phyloP scores from a whole-genome alignment of 768 basidiomycete genomes.

The Termitomyces sp. region DNA sequence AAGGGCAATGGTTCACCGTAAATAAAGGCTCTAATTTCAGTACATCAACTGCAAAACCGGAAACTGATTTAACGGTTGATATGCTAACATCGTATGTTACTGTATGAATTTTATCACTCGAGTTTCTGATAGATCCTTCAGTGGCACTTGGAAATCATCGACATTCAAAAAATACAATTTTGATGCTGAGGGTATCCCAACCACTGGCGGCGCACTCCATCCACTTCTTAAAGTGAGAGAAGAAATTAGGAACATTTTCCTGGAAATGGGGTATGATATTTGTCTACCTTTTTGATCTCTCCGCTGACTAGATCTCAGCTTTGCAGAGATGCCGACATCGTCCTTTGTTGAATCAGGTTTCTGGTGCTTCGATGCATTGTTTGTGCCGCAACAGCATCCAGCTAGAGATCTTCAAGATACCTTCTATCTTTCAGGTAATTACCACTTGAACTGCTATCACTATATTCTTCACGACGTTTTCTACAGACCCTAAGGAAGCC shows the following conservation, averaged over 20 bases:
- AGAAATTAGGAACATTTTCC: constrained; percentile 95
- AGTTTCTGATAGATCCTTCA: constrained; percentile 22
- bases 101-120: background rate
- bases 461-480: background rate
- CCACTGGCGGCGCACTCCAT: constrained; percentile 89
- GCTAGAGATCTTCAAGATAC: constrained; percentile 98
- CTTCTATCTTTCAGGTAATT: constrained; percentile 91
- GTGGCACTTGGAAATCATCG: constrained; percentile 91
- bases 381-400: constrained; percentile 98
- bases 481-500: constrained; percentile 69
- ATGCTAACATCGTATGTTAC: constrained; percentile 82
- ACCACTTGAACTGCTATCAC: constrained; percentile 1
- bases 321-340: constrained; percentile 97
- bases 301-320: constrained; percentile 41
- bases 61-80: constrained; percentile 94
- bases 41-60: constrained; percentile 86
- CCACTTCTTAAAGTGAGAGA: constrained; percentile 96
- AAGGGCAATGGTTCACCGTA: constrained; percentile 92
- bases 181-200: constrained; percentile 88
- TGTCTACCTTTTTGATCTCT: background rate
- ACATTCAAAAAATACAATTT: constrained; percentile 99
- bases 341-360: constrained; percentile 96
- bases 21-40: constrained; percentile 82
- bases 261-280: constrained; percentile 90
- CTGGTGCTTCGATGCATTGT: constrained; percentile 99